Percentiles rank a stretch among this genome's conserved stretches.
phyloP scores from a whole-genome alignment of 116 monocot genomes.

The Posidonia oceanica region DNA sequence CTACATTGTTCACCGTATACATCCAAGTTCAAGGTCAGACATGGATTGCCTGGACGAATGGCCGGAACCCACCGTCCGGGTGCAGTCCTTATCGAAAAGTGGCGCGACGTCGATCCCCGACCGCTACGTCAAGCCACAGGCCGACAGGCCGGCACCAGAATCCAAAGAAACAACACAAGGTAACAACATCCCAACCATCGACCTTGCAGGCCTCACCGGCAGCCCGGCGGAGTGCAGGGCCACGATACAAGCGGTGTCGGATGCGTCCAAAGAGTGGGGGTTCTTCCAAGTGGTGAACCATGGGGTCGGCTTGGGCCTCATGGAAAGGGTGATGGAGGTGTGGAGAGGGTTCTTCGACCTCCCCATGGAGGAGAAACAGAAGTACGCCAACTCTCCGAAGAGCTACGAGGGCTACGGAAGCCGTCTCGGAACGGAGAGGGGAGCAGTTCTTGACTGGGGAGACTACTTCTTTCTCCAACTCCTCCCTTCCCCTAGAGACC shows the following conservation, averaged over 20 bases:
- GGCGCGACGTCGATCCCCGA: slow-evolving; percentile 27
- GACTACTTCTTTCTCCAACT: slow-evolving; percentile 65
- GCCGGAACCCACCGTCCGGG: slow-evolving; percentile 50
- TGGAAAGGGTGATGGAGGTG: slow-evolving; percentile 7
- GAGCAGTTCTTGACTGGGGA: slow-evolving; percentile 48
- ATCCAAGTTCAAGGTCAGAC: too few species aligned
- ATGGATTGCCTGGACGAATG: slow-evolving; percentile 14
- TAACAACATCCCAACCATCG: slow-evolving; percentile 29
- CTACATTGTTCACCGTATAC: not conserved
- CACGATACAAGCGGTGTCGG: slow-evolving; percentile 13
- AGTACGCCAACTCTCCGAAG: slow-evolving; percentile 33
- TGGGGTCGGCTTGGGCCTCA: slow-evolving; percentile 28
- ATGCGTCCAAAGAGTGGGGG: slow-evolving; percentile 63
- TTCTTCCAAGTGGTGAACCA: slow-evolving; percentile 70
- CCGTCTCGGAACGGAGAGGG: slow-evolving; percentile 38
- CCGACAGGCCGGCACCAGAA: slow-evolving; percentile 4
- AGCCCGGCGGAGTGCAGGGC: not conserved
- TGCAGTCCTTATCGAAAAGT: slow-evolving; percentile 39
- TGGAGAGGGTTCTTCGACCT: slow-evolving; percentile 58
- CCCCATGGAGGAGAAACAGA: slow-evolving; percentile 47
- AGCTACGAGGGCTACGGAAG: slow-evolving; percentile 72
- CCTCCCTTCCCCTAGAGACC: slow-evolving; percentile 21
- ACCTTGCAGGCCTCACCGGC: slow-evolving; percentile 14
- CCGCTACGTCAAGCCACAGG: slow-evolving; percentile 32
- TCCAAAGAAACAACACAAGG: not conserved